phyloP scores from a whole-genome alignment of 2,329 filamentous ascomycete species.

The Tolypocladium inflatum region DNA sequence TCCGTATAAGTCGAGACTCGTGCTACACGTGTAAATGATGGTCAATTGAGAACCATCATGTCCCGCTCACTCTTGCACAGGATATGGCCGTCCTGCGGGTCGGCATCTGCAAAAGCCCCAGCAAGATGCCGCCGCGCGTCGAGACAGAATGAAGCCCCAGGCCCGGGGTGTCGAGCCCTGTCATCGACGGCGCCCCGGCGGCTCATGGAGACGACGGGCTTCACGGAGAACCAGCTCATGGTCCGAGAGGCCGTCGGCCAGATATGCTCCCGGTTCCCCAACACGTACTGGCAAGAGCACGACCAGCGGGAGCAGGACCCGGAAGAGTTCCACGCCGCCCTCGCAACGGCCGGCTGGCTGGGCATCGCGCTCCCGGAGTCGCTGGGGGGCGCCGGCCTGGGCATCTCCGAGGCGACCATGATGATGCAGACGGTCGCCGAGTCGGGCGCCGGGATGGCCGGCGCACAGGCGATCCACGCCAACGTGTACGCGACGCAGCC shows the following conservation, averaged over 20 bases:
- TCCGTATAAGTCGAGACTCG: neutral
- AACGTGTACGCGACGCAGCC: conserved; percentile 70
- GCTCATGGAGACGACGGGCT: conserved; percentile 64
- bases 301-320: conserved; percentile 65
- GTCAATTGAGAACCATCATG: neutral
- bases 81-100: neutral
- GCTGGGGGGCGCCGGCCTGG: conserved; percentile 65
- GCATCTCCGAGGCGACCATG: conserved; percentile 74
- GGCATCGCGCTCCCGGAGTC: conserved; percentile 70
- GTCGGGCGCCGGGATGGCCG: conserved; percentile 70
- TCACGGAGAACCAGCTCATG: conserved; percentile 62
- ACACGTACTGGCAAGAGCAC: conserved; percentile 67
- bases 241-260: conserved; percentile 62
- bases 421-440: conserved; percentile 80
- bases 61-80: neutral
- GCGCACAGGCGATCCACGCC: conserved; percentile 52
- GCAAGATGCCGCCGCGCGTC: neutral
- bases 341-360: conserved; percentile 70
- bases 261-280: conserved; percentile 61
- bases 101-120: neutral
- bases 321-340: conserved; percentile 62
- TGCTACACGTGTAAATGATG: neutral
- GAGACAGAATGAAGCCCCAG: neutral
- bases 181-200: conserved; percentile 21
- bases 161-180: conserved; percentile 8